Conservation (phyloP, 768 basidiomycete species). For the Pholiota microspora region DNA sequence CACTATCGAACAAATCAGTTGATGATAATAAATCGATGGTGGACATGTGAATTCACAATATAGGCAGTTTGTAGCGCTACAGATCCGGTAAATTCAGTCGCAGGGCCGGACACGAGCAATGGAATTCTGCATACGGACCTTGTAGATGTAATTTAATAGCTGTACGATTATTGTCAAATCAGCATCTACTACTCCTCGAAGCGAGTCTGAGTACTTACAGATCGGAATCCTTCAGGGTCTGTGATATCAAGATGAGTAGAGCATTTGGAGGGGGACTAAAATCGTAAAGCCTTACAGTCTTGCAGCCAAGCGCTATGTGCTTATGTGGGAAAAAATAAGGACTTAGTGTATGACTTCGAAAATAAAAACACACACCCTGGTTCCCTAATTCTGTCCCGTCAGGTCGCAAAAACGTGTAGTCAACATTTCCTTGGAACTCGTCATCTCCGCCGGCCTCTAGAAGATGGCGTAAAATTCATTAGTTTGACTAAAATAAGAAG, state of each 20-base stretch:
- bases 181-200: not conserved
- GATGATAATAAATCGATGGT: not conserved
- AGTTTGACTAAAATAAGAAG: not conserved
- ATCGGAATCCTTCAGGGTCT: constrained; percentile 70
- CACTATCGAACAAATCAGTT: constrained; percentile 31
- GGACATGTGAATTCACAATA: constrained; percentile 27
- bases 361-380: constrained; percentile 41
- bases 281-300: constrained; percentile 44
- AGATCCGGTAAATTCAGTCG: constrained; percentile 24
- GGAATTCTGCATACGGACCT: constrained; percentile 36
- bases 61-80: constrained; percentile 40
- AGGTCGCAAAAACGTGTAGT: constrained; percentile 59
- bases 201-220: constrained; percentile 30
- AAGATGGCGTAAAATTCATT: constrained; percentile 2
- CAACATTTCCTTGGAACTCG: constrained; percentile 61
- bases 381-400: constrained; percentile 64
- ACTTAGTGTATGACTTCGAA: not conserved
- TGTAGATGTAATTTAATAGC: constrained; percentile 70
- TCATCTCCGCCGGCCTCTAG: constrained; percentile 58
- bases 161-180: constrained; percentile 17
- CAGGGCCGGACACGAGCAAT: too few species aligned
- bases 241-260: constrained; percentile 4
- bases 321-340: constrained; percentile 19
- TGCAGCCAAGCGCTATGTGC: constrained; percentile 68
- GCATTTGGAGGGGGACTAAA: not conserved